phyloP scores from a whole-genome alignment of 345 rosid genomes.

The Brassica cretica region DNA sequence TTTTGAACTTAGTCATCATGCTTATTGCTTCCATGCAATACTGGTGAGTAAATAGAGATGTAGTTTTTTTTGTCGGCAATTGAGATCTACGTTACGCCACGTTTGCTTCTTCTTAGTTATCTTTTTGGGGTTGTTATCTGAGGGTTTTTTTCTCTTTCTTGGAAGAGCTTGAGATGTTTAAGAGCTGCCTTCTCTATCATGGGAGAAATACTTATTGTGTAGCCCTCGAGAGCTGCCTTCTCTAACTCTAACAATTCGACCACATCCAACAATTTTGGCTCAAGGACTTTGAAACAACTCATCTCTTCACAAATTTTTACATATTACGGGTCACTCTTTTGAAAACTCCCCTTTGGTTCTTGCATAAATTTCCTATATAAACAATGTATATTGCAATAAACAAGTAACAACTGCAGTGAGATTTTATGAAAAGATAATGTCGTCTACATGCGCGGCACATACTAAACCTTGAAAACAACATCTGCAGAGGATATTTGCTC shows the following conservation, averaged over 20 bases:
- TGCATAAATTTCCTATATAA: not conserved
- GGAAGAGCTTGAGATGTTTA: not conserved
- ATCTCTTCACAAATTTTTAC: not conserved
- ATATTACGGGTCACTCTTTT: not conserved
- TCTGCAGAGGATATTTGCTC: not conserved
- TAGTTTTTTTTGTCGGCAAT: not conserved
- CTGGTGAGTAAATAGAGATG: conserved; percentile 10
- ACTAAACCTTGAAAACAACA: not conserved
- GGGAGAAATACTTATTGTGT: not conserved
- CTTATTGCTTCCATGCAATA: conserved; percentile 13
- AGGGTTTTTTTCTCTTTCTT: not conserved
- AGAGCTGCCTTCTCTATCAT: not conserved
- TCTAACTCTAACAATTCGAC: not conserved
- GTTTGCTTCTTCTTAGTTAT: not conserved
- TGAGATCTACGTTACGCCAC: conserved; percentile 18
- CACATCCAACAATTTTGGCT: conserved; percentile 12
- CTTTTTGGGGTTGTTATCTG: conserved; percentile 1
- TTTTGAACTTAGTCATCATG: not conserved
- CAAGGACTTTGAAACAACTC: conserved; percentile 11
- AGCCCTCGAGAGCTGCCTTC: not conserved
- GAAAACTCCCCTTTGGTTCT: not conserved
- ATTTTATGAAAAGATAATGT: not conserved
- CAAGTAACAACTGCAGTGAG: not conserved
- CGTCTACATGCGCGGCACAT: not conserved
- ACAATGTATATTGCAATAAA: not conserved